Conservation (phyloP, 495 filamentous ascomycete species). For the Neurospora hispaniola region DNA sequence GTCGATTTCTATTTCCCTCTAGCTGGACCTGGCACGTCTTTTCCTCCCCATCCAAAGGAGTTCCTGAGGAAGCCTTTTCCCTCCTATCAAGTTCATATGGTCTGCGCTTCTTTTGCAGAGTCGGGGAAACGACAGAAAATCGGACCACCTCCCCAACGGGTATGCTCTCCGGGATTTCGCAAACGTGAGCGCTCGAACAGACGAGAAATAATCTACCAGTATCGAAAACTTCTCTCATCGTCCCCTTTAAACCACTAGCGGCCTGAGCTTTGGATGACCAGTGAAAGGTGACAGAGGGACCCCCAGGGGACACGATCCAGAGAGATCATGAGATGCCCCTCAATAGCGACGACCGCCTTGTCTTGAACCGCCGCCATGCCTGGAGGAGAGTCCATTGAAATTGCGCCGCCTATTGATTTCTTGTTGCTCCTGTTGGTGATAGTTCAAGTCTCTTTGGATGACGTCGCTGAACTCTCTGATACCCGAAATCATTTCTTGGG, state of each 20-base stretch:
- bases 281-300: background rate
- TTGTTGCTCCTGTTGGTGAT: background rate
- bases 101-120: background rate
- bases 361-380: background rate
- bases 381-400: background rate
- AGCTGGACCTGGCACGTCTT: background rate
- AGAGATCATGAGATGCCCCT: background rate
- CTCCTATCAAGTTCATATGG: background rate
- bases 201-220: background rate
- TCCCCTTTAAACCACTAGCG: background rate
- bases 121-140: too few species aligned
- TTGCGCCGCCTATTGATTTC: background rate
- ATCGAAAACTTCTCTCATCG: background rate
- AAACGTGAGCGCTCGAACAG: fast-evolving
- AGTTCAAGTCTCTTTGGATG: background rate
- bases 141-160: too few species aligned
- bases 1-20: background rate
- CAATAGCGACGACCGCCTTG: background rate
- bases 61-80: background rate
- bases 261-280: background rate
- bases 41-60: background rate
- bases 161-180: background rate
- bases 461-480: fast-evolving
- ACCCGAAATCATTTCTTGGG: background rate
- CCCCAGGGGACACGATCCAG: background rate